Evolutionary conservation across 306 rosid genomes (phyloP), one percentile per base, ranked within the genome.

Genomic region (Potentilla sterilis): DNA sequence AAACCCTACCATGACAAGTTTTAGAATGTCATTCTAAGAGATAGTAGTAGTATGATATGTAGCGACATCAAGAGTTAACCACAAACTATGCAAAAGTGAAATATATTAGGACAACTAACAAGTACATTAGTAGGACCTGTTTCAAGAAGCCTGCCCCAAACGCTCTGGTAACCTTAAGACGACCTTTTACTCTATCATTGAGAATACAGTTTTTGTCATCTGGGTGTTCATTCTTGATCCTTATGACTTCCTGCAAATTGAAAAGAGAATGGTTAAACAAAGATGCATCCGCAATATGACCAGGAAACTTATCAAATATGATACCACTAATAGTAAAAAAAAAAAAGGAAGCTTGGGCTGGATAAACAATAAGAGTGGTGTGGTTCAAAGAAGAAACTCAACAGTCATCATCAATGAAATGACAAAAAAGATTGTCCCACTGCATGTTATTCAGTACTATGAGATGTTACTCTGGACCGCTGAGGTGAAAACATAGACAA

Each of bases 71-170:
- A 2, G 35, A 41, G 9, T 67, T 67, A 21, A 42, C 4, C 4
- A 22, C 49, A 72, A 55, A 22, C 54, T 64, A 54, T 13, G 41
- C 43, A 73, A 69, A 52, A 72, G 57, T 74, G 58, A 61, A 68
- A 21, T 41, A 24, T 43, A 21, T 46, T 14, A 24, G 28, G 40
- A 41, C 18, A 44, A 24, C n/a, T 38, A 51, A 78, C 64, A 71
- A 79, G 77, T 48, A 76, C 61, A 79, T 63, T 49, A 41, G 59
- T 77, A 69, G 41, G 58, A 95, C 99, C 99, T 90, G 93, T 83
- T 95, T 95, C 86, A 95, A 88, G 88, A 85, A 95, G 82, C 99
- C 97, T 13, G 99, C 99, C 54, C 97, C 97, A 81, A 95, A 95
- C 6, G 99, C 97, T 86, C 99, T 85, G 68, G 99, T 95, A 80